A percentile compares a stretch with the other conserved stretches of the same genome.
phyloP scores from a whole-genome alignment of 257 asterid genomes.

The Verbascum thapsus region DNA sequence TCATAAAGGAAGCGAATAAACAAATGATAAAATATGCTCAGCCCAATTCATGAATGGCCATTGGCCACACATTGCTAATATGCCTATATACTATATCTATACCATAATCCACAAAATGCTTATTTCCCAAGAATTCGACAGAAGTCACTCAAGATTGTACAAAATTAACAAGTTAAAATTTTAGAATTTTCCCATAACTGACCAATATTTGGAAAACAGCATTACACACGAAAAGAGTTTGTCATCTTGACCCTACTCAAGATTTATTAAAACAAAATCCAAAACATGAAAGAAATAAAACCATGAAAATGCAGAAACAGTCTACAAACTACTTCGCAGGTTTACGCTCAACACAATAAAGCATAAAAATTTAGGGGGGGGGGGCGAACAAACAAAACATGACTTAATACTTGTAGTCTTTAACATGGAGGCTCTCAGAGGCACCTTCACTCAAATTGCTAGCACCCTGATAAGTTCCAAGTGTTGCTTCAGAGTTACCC shows the following conservation, averaged over 20 bases:
- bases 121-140: too few relatives aligned
- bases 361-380: conserved; percentile 14
- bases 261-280: conserved; percentile 33
- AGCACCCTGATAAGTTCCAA: conserved; percentile 69
- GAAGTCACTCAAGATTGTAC: too few relatives aligned
- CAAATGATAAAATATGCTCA: too few relatives aligned
- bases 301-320: conserved; percentile 21
- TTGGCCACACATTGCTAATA: too few relatives aligned
- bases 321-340: conserved; percentile 16
- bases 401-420: conserved; percentile 75
- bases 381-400: conserved; percentile 17
- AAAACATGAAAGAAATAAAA: neutral
- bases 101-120: too few relatives aligned
- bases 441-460: conserved; percentile 65
- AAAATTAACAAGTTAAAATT: too few relatives aligned
- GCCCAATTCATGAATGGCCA: too few relatives aligned
- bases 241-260: conserved; percentile 18
- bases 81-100: too few relatives aligned
- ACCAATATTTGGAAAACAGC: conserved; percentile 6
- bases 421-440: conserved; percentile 89
- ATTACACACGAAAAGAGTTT: conserved; percentile 28
- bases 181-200: conserved; percentile 8
- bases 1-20: too few relatives aligned
- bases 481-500: conserved; percentile 89
- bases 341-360: conserved; percentile 14